These are phyloP conservation scores for Ocimum tenuiflorum DNA, from an alignment of 257 asterid genomes.

Conservation along the genomic window DNA sequence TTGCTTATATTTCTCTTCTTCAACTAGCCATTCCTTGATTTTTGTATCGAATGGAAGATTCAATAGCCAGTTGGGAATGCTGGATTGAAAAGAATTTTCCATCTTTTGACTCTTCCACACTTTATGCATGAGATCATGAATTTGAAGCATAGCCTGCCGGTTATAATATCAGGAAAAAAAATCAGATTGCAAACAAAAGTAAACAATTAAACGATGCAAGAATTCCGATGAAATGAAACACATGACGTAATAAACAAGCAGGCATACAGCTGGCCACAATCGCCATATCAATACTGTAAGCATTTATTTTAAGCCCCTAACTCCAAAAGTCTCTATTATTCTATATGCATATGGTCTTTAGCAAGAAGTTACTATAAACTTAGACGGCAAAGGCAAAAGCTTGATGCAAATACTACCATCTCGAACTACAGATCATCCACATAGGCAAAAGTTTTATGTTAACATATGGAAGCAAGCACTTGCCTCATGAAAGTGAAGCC, in stretches of 20 bases:
- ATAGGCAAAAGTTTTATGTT: neutral
- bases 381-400: slow-evolving; percentile 1
- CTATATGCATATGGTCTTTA: neutral
- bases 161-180: slow-evolving; percentile 11
- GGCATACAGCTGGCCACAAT: neutral
- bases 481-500: slow-evolving; percentile 95
- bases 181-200: neutral
- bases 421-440: neutral
- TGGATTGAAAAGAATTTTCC: slow-evolving; percentile 60
- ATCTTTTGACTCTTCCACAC: slow-evolving; percentile 59
- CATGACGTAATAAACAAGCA: neutral
- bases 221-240: neutral
- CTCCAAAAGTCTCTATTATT: neutral
- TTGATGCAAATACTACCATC: neutral
- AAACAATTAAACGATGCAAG: neutral
- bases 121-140: slow-evolving; percentile 81
- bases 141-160: slow-evolving; percentile 90
- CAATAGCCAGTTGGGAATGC: slow-evolving; percentile 70
- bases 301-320: neutral
- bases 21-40: slow-evolving; percentile 87
- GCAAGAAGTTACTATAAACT: neutral
- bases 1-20: slow-evolving; percentile 86
- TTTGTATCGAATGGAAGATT: slow-evolving; percentile 83
- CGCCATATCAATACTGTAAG: neutral
- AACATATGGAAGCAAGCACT: slow-evolving; percentile 24